phyloP scores from a whole-genome alignment of 768 basidiomycete species.

The Trametes punicea region DNA sequence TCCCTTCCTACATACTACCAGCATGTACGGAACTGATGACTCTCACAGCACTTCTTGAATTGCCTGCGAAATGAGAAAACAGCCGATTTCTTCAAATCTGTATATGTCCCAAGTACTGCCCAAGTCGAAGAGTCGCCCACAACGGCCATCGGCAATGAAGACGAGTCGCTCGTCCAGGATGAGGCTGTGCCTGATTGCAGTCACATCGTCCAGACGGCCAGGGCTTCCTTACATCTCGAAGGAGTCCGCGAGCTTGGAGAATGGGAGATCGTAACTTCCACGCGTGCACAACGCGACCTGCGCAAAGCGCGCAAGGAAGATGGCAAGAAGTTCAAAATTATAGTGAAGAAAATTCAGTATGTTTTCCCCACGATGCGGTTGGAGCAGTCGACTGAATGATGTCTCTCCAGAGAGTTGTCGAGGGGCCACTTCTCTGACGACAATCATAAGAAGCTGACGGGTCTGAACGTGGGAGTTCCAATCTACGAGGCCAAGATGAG shows the following conservation, averaged over 20 bases:
- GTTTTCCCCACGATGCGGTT: constrained; percentile 14
- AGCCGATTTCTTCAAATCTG: not conserved
- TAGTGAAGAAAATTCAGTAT: constrained; percentile 68
- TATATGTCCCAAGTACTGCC: not conserved
- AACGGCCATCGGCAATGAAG: not conserved
- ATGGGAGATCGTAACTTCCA: constrained; percentile 57
- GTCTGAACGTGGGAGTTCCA: constrained; percentile 42
- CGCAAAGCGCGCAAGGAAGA: constrained; percentile 46
- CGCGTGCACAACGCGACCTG: constrained; percentile 46
- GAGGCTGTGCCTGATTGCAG: too few relatives aligned
- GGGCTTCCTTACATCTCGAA: constrained; percentile 58
- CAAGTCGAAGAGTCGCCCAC: not conserved
- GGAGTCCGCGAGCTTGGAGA: constrained; percentile 58
- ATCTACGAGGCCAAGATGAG: constrained; percentile 66
- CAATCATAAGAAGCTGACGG: constrained; percentile 59
- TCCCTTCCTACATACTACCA: not conserved
- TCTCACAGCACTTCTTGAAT: not conserved
- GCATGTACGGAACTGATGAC: not conserved
- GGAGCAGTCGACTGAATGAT: not conserved
- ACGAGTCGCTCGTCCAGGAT: too few relatives aligned
- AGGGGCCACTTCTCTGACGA: constrained; percentile 62
- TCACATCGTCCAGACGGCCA: constrained; percentile 54
- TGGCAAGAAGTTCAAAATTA: constrained; percentile 45
- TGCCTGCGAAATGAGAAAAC: not conserved
- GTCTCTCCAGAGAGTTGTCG: constrained; percentile 52